Evolutionary conservation across 345 rosid species (phyloP), one percentile per base, ranked within the genome.

Genomic region (Aegle marmelos): DNA sequence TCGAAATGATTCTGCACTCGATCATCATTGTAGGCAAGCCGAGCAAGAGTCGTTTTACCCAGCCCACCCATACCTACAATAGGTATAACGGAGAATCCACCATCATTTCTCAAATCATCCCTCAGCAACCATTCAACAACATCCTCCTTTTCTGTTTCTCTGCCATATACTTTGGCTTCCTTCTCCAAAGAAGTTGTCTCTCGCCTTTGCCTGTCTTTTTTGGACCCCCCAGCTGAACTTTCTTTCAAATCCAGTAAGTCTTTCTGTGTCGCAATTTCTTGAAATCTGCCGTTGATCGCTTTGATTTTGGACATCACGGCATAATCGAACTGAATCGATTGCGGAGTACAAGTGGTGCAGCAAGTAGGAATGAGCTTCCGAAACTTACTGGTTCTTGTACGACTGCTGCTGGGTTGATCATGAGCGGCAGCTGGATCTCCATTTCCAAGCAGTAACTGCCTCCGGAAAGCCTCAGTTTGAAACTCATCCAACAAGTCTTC

Each of bases 1-100:
- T 78, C 67, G 2, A 82, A 82, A 22, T 31, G 31, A 19, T 25
- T 39, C 17, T 69, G 64, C 27, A 78, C 61, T 24, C 0, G 36
- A 2, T 45, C 6, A 62, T 78, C 79, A 57, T 78, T 69, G n/a
- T 73, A 82, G 27, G 34, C 64, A 28, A 78, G 67, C 70, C 45
- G 56, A 54, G 85, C 76, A 25, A 82, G 70, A 9, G 82, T 78
- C 5, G 85, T 82, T 28, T 78, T 82, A 0, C 85, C 82, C 5
- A 70, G n/a, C 1, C 85, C 85, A 1, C 82, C 82, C 71, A 74
- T 70, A 6, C 82, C 85, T 0, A 63, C 9, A 1, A 82, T 79
- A 13, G 79, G 53, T 7, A 82, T 68, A 62, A 82, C 85, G 6
- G 54, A 9, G 5, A 75, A 14, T 6, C 31, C 24, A 1, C 27